phyloP scores from a whole-genome alignment of 2,329 filamentous ascomycete species.

The Nakataea oryzae region DNA sequence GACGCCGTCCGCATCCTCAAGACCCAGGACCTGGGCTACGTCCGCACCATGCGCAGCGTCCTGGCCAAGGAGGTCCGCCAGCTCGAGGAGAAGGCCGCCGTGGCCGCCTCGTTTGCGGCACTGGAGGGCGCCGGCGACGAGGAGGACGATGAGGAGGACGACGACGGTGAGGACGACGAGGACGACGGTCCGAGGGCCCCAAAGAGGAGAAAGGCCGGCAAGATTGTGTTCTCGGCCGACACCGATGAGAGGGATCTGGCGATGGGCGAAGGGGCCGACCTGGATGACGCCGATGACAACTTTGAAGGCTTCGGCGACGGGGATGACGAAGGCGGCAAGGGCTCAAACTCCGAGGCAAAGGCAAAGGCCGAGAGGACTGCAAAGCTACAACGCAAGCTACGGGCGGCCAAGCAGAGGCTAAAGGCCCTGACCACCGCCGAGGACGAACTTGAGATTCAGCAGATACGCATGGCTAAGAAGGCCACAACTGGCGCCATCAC shows the following conservation, averaged over 20 bases:
- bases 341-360: constrained; percentile 17
- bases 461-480: constrained; percentile 56
- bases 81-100: constrained; percentile 42
- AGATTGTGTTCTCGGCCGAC: constrained; percentile 40
- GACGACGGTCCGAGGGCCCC: constrained; percentile 13
- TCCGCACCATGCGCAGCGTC: constrained; percentile 51
- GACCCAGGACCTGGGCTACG: constrained; percentile 58
- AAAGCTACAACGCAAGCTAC: constrained; percentile 37
- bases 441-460: constrained; percentile 44
- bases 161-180: constrained; percentile 18
- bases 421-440: constrained; percentile 45
- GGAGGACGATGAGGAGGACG: constrained; percentile 18
- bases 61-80: constrained; percentile 44
- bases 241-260: constrained; percentile 22
- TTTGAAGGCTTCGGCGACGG: constrained; percentile 15
- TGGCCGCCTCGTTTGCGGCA: constrained; percentile 24
- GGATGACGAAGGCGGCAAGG: constrained; percentile 20
- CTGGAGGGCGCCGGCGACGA: constrained; percentile 16
- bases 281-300: constrained; percentile 20
- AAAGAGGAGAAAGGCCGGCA: constrained; percentile 22
- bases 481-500: constrained; percentile 48
- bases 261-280: constrained; percentile 21
- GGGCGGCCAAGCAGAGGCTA: constrained; percentile 41
- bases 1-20: constrained; percentile 54
- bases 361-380: constrained; percentile 28